A percentile compares a stretch with the other conserved stretches of the same genome.
These are phyloP conservation scores for Solanum lycopersicoides DNA, from an alignment of 257 asterid genomes.

Conservation along the genomic window DNA sequence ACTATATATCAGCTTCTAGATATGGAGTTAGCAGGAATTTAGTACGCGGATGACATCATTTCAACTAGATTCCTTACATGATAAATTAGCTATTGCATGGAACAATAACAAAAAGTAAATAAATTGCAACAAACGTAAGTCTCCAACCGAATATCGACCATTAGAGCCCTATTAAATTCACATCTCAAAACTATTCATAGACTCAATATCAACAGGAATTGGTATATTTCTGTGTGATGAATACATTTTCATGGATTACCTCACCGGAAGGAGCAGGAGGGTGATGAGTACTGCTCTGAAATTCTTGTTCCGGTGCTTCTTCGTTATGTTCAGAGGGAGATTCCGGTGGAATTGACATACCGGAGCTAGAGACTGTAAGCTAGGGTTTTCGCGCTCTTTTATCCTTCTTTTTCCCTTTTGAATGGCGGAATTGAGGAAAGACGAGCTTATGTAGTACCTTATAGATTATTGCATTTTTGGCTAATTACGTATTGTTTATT, in stretches of 20 bases:
- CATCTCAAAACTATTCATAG: not conserved
- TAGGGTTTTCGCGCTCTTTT: conserved; percentile 3
- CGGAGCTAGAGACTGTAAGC: not conserved
- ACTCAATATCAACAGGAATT: not conserved
- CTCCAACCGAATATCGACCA: not conserved
- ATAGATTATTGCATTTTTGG: not conserved
- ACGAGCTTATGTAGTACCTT: not conserved
- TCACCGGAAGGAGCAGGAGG: conserved; percentile 83
- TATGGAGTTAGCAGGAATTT: not conserved
- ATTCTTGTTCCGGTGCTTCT: conserved; percentile 16
- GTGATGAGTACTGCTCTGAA: conserved; percentile 35
- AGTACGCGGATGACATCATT: not conserved
- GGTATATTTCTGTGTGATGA: not conserved
- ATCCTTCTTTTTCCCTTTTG: not conserved
- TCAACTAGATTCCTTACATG: not conserved
- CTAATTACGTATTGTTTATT: not conserved
- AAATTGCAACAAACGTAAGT: not conserved
- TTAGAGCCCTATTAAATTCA: not conserved
- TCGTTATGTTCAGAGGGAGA: conserved; percentile 9
- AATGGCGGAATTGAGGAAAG: not conserved
- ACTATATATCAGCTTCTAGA: not conserved
- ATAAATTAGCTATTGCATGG: not conserved
- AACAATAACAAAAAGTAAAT: not conserved
- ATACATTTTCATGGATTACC: conserved; percentile 23
- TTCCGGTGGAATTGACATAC: conserved; percentile 24